Percentiles rank a stretch among this genome's conserved stretches.
These are phyloP conservation scores for Scheffersomyces segobiensis DNA, from an alignment of 1,139 yeast species.

Conservation along the genomic window DNA sequence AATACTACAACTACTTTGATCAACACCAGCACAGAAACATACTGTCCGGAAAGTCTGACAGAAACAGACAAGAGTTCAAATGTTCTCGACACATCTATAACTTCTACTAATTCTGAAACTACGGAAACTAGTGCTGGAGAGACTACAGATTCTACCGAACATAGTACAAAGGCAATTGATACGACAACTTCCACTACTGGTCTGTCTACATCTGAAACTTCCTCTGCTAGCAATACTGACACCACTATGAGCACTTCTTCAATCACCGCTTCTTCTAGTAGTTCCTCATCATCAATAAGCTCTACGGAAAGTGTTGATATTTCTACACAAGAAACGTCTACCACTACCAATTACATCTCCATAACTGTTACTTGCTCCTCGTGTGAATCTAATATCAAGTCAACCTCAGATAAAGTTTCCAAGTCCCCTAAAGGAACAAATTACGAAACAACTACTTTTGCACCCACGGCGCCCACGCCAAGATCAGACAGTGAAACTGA, in stretches of 20 bases:
- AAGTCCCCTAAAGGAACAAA: not conserved
- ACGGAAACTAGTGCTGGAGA: not conserved
- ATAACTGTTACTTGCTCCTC: not conserved
- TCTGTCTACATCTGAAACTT: not conserved
- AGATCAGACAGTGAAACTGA: not conserved
- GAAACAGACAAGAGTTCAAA: not conserved
- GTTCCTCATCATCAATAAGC: not conserved
- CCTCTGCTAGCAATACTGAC: not conserved
- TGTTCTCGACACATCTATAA: not conserved
- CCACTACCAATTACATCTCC: not conserved
- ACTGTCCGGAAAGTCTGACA: not conserved
- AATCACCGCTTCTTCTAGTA: not conserved
- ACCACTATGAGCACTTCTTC: not conserved
- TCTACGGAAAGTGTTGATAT: not conserved
- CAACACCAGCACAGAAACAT: constrained; percentile 2
- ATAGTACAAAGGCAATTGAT: not conserved
- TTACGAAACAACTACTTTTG: not conserved
- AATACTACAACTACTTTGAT: not conserved
- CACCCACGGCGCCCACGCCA: not conserved
- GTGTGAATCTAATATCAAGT: not conserved
- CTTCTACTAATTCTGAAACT: not conserved
- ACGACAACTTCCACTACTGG: not conserved
- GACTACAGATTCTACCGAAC: not conserved
- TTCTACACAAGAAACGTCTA: not conserved
- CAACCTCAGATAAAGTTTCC: not conserved